phyloP scores from a whole-genome alignment of 306 rosid species.

The Neltuma alba region DNA sequence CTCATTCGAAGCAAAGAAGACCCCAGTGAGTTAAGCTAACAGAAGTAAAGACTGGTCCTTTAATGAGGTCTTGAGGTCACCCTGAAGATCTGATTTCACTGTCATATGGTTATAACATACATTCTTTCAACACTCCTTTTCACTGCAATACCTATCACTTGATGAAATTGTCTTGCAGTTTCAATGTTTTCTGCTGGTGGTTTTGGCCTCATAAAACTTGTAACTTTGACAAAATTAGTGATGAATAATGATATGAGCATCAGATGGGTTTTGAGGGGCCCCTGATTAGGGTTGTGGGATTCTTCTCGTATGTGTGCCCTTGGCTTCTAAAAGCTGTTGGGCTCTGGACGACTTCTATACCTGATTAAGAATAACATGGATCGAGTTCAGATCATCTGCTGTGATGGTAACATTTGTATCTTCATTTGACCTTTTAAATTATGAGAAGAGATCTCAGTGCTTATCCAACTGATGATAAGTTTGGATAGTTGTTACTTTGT shows the following conservation, averaged over 20 bases:
- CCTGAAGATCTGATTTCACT: not conserved
- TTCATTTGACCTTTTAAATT: not conserved
- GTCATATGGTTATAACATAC: not conserved
- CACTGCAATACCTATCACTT: slow-evolving; percentile 10
- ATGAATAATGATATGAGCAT: not conserved
- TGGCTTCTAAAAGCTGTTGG: not conserved
- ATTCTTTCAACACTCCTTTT: slow-evolving; percentile 12
- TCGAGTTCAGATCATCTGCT: not conserved
- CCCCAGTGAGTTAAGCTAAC: slow-evolving; percentile 52
- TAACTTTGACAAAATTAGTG: not conserved
- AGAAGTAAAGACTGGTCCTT: not conserved
- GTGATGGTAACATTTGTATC: not conserved
- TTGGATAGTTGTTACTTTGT: not conserved
- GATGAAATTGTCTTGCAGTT: slow-evolving; percentile 7
- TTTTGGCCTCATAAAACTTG: slow-evolving; percentile 4
- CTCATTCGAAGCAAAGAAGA: slow-evolving; percentile 78
- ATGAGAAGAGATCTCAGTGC: not conserved
- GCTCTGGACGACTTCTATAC: not conserved
- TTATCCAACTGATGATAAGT: not conserved
- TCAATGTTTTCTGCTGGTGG: slow-evolving; percentile 23
- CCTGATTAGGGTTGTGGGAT: not conserved
- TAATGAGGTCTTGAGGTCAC: slow-evolving; percentile 25
- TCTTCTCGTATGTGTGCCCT: not conserved
- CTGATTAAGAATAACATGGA: not conserved
- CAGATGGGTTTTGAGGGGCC: not conserved